Evolutionary conservation across 257 asterid species (phyloP).

Genomic region (Schizonepeta tenuifolia): DNA sequence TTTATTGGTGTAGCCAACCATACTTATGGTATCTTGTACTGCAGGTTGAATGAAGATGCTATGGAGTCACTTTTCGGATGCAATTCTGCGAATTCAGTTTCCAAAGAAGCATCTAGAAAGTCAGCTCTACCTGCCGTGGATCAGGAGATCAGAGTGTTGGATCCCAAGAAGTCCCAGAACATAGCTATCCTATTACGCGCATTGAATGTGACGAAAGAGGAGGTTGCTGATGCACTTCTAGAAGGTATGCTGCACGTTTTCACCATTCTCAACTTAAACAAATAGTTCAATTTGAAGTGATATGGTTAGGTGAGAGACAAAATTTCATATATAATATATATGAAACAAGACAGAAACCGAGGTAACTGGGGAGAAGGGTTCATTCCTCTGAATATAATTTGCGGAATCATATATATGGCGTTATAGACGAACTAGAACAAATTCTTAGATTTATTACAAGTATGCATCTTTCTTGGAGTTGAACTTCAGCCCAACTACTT

Average conservation of each 20-base stretch:
- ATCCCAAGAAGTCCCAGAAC: slow-evolving; percentile 97
- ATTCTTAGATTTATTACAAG: too few species aligned
- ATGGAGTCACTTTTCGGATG: slow-evolving; percentile 96
- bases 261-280: slow-evolving; percentile 2
- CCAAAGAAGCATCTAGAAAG: slow-evolving; percentile 65
- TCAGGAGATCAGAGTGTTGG: slow-evolving; percentile 81
- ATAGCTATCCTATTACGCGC: slow-evolving; percentile 92
- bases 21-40: slow-evolving; percentile 13
- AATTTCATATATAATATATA: too few species aligned
- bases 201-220: slow-evolving; percentile 85
- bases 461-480: slow-evolving; percentile 7
- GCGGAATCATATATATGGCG: too few species aligned
- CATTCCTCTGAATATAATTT: too few species aligned
- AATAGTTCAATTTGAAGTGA: too few species aligned
- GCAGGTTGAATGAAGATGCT: slow-evolving; percentile 88
- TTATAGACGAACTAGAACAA: too few species aligned
- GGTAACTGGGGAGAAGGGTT: too few species aligned
- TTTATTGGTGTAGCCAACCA: neutral
- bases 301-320: too few species aligned
- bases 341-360: too few species aligned
- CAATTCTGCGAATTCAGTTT: slow-evolving; percentile 58
- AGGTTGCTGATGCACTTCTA: slow-evolving; percentile 86
- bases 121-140: slow-evolving; percentile 51
- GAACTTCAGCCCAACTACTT: too few species aligned
- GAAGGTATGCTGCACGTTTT: slow-evolving; percentile 63